Evolutionary conservation across 2,329 filamentous ascomycete species (phyloP).

Genomic region (Cyanodermella asteris): DNA sequence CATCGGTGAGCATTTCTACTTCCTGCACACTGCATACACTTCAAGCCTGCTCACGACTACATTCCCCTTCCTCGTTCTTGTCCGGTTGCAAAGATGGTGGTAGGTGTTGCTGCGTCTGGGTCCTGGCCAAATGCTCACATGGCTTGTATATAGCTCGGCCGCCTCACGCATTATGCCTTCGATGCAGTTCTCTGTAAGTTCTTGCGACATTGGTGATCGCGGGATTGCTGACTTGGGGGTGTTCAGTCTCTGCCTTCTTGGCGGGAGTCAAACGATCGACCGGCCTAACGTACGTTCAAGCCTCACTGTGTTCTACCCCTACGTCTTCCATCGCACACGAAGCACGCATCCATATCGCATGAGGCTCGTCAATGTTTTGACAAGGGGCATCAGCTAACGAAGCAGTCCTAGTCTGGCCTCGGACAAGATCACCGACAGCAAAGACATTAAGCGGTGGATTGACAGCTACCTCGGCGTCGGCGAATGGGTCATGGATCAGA

Average conservation of each 20-base stretch:
- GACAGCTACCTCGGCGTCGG: constrained; percentile 85
- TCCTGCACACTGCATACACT: too few species aligned
- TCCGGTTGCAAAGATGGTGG: too few species aligned
- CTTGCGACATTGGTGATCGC: too few species aligned
- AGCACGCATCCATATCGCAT: constrained; percentile 6
- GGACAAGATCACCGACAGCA: constrained; percentile 64
- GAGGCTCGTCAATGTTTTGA: not conserved
- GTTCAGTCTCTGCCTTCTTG: constrained; percentile 73
- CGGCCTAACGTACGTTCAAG: constrained; percentile 57
- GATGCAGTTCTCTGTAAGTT: constrained; percentile 74
- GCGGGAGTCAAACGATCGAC: constrained; percentile 95
- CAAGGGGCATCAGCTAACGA: constrained; percentile 20
- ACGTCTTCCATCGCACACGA: constrained; percentile 6
- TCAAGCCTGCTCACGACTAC: too few species aligned
- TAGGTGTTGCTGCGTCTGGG: too few species aligned
- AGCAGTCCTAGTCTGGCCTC: constrained; percentile 60
- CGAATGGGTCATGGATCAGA: constrained; percentile 97
- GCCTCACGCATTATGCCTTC: constrained; percentile 83
- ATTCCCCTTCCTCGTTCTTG: too few species aligned
- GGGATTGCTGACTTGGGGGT: too few species aligned
- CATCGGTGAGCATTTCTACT: too few species aligned
- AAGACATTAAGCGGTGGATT: constrained; percentile 69
- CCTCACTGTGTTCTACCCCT: constrained; percentile 4
- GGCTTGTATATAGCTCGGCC: constrained; percentile 62
- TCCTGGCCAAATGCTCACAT: too few species aligned